phyloP scores from a whole-genome alignment of 2,329 filamentous ascomycete species.

The Claviceps maximensis region DNA sequence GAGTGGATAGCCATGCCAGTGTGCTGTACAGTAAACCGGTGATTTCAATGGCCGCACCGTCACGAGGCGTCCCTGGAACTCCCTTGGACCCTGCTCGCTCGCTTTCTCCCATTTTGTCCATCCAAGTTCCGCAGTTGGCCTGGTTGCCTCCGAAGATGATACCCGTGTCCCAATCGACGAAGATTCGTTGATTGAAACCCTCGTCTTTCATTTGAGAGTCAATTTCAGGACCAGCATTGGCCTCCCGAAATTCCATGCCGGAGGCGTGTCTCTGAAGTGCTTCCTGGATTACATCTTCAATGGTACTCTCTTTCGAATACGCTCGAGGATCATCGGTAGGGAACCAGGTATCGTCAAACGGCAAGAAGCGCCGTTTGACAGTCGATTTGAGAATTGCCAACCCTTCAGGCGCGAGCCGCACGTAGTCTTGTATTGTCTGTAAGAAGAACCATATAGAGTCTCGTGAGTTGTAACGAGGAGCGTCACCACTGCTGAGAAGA shows the following conservation, averaged over 20 bases:
- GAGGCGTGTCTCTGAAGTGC: slow-evolving; percentile 81
- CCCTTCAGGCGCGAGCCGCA: slow-evolving; percentile 67
- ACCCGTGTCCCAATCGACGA: slow-evolving; percentile 80
- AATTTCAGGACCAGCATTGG: slow-evolving; percentile 78
- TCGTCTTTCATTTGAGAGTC: slow-evolving; percentile 88
- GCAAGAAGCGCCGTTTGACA: slow-evolving; percentile 74
- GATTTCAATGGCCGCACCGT: slow-evolving; percentile 91
- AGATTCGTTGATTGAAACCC: slow-evolving; percentile 84
- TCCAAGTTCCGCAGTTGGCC: slow-evolving; percentile 94
- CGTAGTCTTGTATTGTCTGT: slow-evolving; percentile 91
- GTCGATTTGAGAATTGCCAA: slow-evolving; percentile 58
- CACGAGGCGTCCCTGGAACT: slow-evolving; percentile 87
- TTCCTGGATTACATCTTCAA: slow-evolving; percentile 87
- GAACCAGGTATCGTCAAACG: slow-evolving; percentile 95
- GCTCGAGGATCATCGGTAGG: slow-evolving; percentile 65
- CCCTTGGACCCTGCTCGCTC: slow-evolving; percentile 83
- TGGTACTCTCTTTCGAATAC: slow-evolving; percentile 70
- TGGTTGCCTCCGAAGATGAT: slow-evolving; percentile 92
- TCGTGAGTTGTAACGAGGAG: slow-evolving; percentile 85
- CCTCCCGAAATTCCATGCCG: slow-evolving; percentile 85
- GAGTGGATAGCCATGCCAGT: slow-evolving; percentile 60
- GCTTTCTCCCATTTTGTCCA: slow-evolving; percentile 99
- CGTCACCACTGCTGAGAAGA: slow-evolving; percentile 69
- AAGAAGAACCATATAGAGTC: slow-evolving; percentile 98
- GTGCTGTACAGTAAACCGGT: slow-evolving; percentile 87